Base-by-base conservation (phyloP, 331 rosid species). In the Malus hybrid region DNA sequence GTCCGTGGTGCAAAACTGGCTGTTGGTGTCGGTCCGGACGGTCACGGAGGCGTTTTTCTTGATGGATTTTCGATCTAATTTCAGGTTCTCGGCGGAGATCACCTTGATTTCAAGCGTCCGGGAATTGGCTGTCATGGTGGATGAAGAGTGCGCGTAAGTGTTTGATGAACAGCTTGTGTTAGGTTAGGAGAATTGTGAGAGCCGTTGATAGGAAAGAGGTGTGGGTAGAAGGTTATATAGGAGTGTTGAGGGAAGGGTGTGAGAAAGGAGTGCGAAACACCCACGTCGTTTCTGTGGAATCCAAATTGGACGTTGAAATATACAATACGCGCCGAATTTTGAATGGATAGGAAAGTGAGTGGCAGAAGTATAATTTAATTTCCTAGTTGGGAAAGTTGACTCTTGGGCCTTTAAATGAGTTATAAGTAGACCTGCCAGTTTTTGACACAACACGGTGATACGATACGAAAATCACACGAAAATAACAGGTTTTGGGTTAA, bases 71-170 rank as follows among this genome's bases (percentile, higher is more conserved):
- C 81, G 19, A 46, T 79, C 27, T 16, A 69, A 28, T 6, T 77
- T 62, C 6, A 87, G 79, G 14, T 78, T 70, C 55, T 87, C 88
- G 1, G 77, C 84, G 0, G 89, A 82, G 6, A 85, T 76, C 12
- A 87, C 80, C 0, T 84, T 87, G 77, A 87, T 24, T 67, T 87
- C 87, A 2, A 87, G 22, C 15, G 66, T 72, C 33, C 79, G 36
- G 1, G 80, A 68, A 34, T 15, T 16, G 56, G 64, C 3, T 19
- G 70, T 14, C 75, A 59, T 52, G 50, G 22, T 19, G 12, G n/a
- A 50, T 50, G 56, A 50, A 50, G 56, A 6, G n/a, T 16, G n/a
- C n/a, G n/a, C n/a, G n/a, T 36, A 36, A 36, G 12, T 36, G 44
- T 36, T 36, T 36, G 44, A 36, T 36, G 12, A 8, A 34, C 42